Evolutionary conservation across 345 rosid genomes (phyloP).

Genomic region (Hibiscus trionum): DNA sequence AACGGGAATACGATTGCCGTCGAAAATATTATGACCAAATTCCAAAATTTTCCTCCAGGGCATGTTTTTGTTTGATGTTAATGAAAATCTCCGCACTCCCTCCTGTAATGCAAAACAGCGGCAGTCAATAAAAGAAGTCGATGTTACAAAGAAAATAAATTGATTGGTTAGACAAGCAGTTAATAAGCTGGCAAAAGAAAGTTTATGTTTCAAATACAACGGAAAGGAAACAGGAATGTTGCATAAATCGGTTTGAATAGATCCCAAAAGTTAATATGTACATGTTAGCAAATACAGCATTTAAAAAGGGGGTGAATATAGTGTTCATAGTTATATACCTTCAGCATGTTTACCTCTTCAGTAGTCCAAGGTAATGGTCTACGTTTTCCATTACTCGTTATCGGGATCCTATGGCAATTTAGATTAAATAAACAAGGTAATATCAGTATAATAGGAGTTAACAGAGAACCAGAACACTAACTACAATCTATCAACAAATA

Average conservation of each 20-base stretch:
- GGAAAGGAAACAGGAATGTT: background rate
- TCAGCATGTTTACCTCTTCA: conserved; percentile 38
- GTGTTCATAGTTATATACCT: conserved; percentile 18
- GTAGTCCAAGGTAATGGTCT: conserved; percentile 29
- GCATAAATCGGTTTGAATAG: background rate
- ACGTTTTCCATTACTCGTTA: conserved; percentile 20
- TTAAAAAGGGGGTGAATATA: background rate
- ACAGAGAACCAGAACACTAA: background rate
- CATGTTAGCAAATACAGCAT: background rate
- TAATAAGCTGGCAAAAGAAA: background rate
- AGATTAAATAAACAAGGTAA: background rate
- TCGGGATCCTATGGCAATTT: conserved; percentile 14
- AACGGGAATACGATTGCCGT: conserved; percentile 44
- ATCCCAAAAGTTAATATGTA: background rate
- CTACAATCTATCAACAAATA: background rate
- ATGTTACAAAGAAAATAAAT: background rate
- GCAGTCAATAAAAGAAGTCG: background rate
- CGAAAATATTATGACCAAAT: conserved; percentile 52
- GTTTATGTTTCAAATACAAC: background rate
- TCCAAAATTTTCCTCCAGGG: conserved; percentile 82
- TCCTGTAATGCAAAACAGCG: conserved; percentile 28
- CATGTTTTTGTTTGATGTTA: conserved; percentile 40
- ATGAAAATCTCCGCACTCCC: conserved; percentile 47
- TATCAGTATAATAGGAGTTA: background rate
- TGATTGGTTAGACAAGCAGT: background rate